phyloP scores from a whole-genome alignment of 2,329 filamentous ascomycete species.

The Blumeriella jaapii region DNA sequence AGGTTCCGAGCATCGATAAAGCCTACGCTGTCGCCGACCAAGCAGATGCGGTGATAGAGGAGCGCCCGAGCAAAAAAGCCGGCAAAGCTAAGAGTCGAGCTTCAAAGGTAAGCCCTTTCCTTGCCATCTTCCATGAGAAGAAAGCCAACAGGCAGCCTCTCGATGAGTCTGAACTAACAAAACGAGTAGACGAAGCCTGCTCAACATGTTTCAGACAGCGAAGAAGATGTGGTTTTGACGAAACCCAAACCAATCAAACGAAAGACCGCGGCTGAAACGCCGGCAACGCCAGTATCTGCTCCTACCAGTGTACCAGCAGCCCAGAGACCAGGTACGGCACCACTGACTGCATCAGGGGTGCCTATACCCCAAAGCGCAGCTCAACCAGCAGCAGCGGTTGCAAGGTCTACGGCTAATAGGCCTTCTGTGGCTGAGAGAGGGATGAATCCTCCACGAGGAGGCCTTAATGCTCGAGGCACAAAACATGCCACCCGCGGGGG shows the following conservation, averaged over 20 bases:
- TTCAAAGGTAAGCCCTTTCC: too few relatives aligned
- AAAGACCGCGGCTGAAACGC: too few relatives aligned
- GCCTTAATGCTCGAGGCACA: conserved; percentile 4
- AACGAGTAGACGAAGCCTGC: too few relatives aligned
- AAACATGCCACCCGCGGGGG: conserved; percentile 17
- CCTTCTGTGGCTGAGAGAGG: not conserved
- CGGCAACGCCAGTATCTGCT: not conserved
- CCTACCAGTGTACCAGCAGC: not conserved
- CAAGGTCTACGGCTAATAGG: not conserved
- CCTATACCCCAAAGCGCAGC: not conserved
- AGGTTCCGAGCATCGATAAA: too few relatives aligned
- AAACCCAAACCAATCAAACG: not conserved
- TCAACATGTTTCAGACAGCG: not conserved
- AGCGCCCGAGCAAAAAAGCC: too few relatives aligned
- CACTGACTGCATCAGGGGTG: too few relatives aligned
- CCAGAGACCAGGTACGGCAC: not conserved
- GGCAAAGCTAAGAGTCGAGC: too few relatives aligned
- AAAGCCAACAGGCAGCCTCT: too few relatives aligned
- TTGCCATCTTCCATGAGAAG: too few relatives aligned
- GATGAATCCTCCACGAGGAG: not conserved
- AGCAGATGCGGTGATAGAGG: too few relatives aligned
- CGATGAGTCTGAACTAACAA: too few relatives aligned
- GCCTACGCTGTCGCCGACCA: too few relatives aligned
- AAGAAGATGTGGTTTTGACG: not conserved
- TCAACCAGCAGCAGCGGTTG: not conserved